Evolutionary conservation across 495 filamentous ascomycete species (phyloP).

Genomic region (Lentithecium fluviatile): DNA sequence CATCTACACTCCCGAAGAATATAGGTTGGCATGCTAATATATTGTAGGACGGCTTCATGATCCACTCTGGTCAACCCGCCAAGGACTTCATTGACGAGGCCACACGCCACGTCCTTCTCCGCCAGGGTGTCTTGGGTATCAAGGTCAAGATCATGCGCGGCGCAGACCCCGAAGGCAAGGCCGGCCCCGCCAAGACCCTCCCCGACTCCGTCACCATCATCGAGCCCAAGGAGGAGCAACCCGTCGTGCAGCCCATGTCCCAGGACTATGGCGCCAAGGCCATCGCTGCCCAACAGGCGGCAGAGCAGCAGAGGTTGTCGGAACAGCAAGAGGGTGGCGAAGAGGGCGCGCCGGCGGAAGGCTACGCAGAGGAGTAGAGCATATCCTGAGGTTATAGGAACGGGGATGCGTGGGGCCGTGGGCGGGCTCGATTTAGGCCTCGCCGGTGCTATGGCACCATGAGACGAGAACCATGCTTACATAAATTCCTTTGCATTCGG

Average conservation of each 20-base stretch:
- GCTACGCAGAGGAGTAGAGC: slow-evolving; percentile 26
- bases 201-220: slow-evolving; percentile 98
- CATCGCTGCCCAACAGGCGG: slow-evolving; percentile 76
- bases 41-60: slow-evolving; percentile 95
- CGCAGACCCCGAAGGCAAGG: slow-evolving; percentile 98
- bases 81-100: slow-evolving; percentile 99
- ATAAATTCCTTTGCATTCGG: slow-evolving; percentile 36
- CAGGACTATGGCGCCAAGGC: slow-evolving; percentile 99
- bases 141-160: slow-evolving; percentile 99
- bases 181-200: slow-evolving; percentile 91
- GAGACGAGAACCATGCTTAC: slow-evolving; percentile 2
- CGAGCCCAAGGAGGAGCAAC: slow-evolving; percentile 98
- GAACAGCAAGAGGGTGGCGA: slow-evolving; percentile 55
- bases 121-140: slow-evolving; percentile 99
- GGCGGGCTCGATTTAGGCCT: neutral
- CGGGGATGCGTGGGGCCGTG: neutral
- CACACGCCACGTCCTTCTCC: slow-evolving; percentile 97
- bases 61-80: slow-evolving; percentile 99
- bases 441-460: slow-evolving; percentile 21
- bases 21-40: slow-evolving; percentile 9
- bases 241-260: slow-evolving; percentile 86
- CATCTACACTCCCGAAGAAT: slow-evolving; percentile 35
- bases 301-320: slow-evolving; percentile 67
- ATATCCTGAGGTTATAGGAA: neutral
- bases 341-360: slow-evolving; percentile 30